Conservation (phyloP, 768 basidiomycete genomes). For the Suillus tomentosus region DNA sequence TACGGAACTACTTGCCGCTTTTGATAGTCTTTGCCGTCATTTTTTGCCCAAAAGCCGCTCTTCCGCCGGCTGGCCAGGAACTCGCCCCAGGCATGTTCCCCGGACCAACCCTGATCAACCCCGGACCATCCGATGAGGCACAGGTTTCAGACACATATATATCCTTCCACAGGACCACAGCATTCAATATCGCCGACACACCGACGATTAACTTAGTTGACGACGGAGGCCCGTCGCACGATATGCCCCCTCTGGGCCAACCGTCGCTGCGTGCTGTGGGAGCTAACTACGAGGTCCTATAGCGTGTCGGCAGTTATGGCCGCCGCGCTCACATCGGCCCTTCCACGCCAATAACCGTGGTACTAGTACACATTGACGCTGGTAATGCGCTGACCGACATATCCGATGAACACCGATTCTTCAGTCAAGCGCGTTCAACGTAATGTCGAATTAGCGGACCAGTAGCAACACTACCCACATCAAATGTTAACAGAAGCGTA, state of each 20-base stretch:
- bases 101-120: neutral
- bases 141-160: conserved; percentile 4
- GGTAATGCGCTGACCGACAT: conserved; percentile 11
- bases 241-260: neutral
- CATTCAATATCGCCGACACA: neutral
- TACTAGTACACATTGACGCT: conserved; percentile 1
- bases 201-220: neutral
- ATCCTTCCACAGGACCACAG: neutral
- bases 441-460: neutral
- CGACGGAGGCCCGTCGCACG: conserved; percentile 10
- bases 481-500: conserved; percentile 69
- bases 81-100: conserved; percentile 1
- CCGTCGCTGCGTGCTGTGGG: neutral
- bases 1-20: conserved; percentile 9
- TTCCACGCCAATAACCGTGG: neutral
- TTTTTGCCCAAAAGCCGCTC: conserved; percentile 12
- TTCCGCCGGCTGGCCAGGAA: conserved; percentile 12
- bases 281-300: conserved; percentile 1
- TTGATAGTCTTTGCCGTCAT: conserved; percentile 8
- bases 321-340: conserved; percentile 10
- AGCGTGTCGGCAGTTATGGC: conserved; percentile 8
- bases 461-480: conserved; percentile 10
- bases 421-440: neutral
- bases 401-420: conserved; percentile 4
- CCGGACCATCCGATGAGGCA: neutral